A percentile compares a stretch with the other conserved stretches of the same genome.
These are phyloP conservation scores for Lignosus rhinocerotis DNA, from an alignment of 1,284 basidiomycete genomes.

Conservation along the genomic window DNA sequence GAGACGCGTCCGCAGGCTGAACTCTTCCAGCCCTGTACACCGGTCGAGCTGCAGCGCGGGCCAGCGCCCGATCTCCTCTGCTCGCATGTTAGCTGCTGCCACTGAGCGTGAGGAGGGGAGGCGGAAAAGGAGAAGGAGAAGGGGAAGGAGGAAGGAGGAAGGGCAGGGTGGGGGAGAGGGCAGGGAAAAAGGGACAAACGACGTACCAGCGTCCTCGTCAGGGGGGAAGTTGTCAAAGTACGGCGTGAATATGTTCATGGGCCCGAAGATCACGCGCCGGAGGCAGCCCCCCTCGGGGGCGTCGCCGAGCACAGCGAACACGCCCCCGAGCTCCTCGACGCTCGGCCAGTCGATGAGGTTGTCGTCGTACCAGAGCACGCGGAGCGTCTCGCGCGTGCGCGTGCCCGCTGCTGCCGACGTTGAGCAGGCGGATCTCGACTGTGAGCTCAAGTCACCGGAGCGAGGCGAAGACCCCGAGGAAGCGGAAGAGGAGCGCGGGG, in stretches of 20 bases:
- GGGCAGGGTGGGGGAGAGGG: neutral
- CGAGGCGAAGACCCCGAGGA: conserved; percentile 4
- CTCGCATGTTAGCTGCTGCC: neutral
- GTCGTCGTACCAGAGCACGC: conserved; percentile 8
- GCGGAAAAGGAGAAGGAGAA: too few species aligned
- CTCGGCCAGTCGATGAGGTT: conserved; percentile 1
- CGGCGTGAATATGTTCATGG: neutral
- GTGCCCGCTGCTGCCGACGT: neutral
- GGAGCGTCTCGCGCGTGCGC: conserved; percentile 1
- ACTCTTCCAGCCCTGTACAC: neutral
- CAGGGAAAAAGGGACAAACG: neutral
- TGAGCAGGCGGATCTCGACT: conserved; percentile 1
- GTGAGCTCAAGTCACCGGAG: neutral
- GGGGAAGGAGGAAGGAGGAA: too few species aligned
- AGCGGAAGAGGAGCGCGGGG: neutral
- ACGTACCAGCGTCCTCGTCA: neutral
- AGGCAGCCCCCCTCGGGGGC: neutral
- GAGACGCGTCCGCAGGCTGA: neutral
- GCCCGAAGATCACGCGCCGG: neutral
- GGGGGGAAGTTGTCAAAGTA: neutral
- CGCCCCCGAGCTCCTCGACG: neutral
- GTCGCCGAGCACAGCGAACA: neutral
- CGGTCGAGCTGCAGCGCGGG: neutral
- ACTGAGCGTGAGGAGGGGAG: neutral
- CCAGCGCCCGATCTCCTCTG: neutral